A percentile compares a stretch with the other conserved stretches of the same genome.
These are phyloP conservation scores for Eutypella sp. DNA, from an alignment of 2,329 filamentous ascomycete species.

Conservation along the genomic window DNA sequence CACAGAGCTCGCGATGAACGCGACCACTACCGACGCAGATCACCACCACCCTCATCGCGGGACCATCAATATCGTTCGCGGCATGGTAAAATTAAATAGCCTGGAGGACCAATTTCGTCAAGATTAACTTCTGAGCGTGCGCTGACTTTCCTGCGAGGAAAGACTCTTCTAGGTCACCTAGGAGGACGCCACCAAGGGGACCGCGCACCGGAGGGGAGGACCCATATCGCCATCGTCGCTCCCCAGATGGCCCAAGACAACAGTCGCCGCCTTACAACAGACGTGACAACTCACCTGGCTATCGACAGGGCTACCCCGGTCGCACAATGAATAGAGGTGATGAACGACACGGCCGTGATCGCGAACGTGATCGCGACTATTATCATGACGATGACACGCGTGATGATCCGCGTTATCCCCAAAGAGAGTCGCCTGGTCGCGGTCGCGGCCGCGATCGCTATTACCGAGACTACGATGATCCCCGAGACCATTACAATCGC, in stretches of 20 bases:
- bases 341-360: slow-evolving; percentile 13
- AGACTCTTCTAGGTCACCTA: slow-evolving; percentile 30
- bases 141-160: slow-evolving; percentile 30
- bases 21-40: slow-evolving; percentile 23
- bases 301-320: slow-evolving; percentile 9
- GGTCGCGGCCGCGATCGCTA: slow-evolving; percentile 14
- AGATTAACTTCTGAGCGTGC: slow-evolving; percentile 21
- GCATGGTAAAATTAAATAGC: slow-evolving; percentile 32
- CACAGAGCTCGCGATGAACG: slow-evolving; percentile 23
- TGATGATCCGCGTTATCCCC: slow-evolving; percentile 13
- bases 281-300: slow-evolving; percentile 12
- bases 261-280: slow-evolving; percentile 17
- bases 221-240: slow-evolving; percentile 15
- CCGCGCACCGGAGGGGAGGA: slow-evolving; percentile 21
- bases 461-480: slow-evolving; percentile 18
- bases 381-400: slow-evolving; percentile 3
- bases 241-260: slow-evolving; percentile 12
- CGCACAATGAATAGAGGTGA: slow-evolving; percentile 3
- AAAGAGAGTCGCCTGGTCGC: slow-evolving; percentile 14
- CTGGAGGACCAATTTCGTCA: slow-evolving; percentile 22
- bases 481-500: slow-evolving; percentile 12
- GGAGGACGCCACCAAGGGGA: slow-evolving; percentile 21
- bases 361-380: slow-evolving; percentile 6
- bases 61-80: slow-evolving; percentile 28
- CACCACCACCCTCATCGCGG: slow-evolving; percentile 24